Conservation (phyloP, 2,329 filamentous ascomycete species). For the Laburnicola sp. region DNA sequence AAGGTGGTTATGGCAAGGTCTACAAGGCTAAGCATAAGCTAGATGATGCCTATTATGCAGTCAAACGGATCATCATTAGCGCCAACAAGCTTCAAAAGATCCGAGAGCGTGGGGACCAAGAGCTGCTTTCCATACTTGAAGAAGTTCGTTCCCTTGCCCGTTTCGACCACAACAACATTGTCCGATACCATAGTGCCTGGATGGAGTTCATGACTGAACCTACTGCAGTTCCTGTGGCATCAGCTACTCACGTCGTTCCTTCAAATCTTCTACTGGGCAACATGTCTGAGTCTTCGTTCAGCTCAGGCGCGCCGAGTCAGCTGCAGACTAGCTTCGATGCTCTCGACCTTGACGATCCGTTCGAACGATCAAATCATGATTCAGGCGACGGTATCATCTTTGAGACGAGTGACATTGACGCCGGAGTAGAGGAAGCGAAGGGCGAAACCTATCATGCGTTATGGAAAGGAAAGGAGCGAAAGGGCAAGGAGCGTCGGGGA, state of each 20-base stretch:
- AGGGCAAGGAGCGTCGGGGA: constrained; percentile 27
- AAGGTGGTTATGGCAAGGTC: constrained; percentile 67
- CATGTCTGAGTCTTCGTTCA: constrained; percentile 16
- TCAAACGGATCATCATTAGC: constrained; percentile 67
- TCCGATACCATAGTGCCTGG: constrained; percentile 68
- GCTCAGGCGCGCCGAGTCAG: constrained; percentile 12
- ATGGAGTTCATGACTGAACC: constrained; percentile 52
- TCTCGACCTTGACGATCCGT: constrained; percentile 24
- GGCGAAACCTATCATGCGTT: constrained; percentile 15
- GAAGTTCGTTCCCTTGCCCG: constrained; percentile 65
- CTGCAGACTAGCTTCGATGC: constrained; percentile 20
- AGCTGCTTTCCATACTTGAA: constrained; percentile 60
- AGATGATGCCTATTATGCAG: constrained; percentile 64
- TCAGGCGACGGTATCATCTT: constrained; percentile 33
- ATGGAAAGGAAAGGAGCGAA: constrained; percentile 32
- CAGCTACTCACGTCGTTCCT: constrained; percentile 17
- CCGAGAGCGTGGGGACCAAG: constrained; percentile 55
- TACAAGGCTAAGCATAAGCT: constrained; percentile 64
- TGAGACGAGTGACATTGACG: constrained; percentile 31
- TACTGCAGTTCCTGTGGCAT: constrained; percentile 11
- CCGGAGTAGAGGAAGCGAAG: constrained; percentile 14
- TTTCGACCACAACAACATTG: constrained; percentile 67
- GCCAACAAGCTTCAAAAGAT: constrained; percentile 56
- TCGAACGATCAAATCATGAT: constrained; percentile 15
- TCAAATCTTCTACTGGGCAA: constrained; percentile 31